Conservation (phyloP, 768 basidiomycete genomes). For the Tulasnella sp. region DNA sequence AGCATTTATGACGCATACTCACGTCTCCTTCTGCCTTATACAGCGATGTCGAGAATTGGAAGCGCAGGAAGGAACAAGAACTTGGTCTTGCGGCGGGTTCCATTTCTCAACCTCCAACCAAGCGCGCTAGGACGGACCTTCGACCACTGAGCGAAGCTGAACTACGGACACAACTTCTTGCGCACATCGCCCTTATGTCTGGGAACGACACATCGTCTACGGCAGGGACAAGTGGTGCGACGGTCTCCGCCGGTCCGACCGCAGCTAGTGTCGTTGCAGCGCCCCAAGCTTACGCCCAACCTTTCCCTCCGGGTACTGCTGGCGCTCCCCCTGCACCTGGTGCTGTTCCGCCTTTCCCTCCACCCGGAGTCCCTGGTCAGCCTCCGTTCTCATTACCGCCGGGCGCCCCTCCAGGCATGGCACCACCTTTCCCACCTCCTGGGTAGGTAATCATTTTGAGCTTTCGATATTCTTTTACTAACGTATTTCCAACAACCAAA, state of each 20-base stretch:
- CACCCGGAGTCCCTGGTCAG: constrained; percentile 29
- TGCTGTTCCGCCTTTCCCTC: constrained; percentile 34
- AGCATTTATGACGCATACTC: too few species aligned
- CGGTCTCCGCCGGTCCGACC: constrained; percentile 38
- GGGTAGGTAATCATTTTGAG: not conserved
- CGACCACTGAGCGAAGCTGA: constrained; percentile 77
- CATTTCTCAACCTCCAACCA: constrained; percentile 71
- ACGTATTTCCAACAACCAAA: too few species aligned
- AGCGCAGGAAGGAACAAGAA: constrained; percentile 90
- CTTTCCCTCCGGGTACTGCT: constrained; percentile 26
- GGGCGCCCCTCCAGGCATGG: not conserved
- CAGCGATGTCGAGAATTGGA: constrained; percentile 84
- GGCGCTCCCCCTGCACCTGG: constrained; percentile 33
- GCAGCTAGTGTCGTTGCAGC: constrained; percentile 53
- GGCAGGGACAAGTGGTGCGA: constrained; percentile 25
- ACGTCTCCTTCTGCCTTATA: not conserved
- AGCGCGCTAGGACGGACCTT: constrained; percentile 66
- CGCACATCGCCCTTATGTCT: constrained; percentile 91
- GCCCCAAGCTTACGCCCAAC: constrained; percentile 56
- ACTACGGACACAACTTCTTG: constrained; percentile 72
- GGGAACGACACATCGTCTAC: constrained; percentile 28
- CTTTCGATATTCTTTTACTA: not conserved
- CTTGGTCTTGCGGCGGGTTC: constrained; percentile 75
- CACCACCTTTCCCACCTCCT: not conserved
- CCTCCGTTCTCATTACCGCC: constrained; percentile 7